These are phyloP conservation scores for Bathelium albidoporum DNA, from an alignment of 495 filamentous ascomycete species.

Conservation along the genomic window DNA sequence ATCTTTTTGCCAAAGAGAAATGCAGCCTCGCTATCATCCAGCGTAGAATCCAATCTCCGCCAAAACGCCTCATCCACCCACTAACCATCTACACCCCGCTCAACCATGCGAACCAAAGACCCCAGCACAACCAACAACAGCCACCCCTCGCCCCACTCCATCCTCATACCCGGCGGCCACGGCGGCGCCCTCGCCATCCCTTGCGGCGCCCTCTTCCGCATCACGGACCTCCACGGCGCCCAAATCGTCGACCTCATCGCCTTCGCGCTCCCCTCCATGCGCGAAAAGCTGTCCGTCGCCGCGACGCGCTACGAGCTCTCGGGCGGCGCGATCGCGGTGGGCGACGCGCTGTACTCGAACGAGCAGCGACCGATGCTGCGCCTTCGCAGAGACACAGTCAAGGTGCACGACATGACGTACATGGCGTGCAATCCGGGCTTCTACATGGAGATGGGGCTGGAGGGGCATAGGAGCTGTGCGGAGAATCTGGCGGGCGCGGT, in stretches of 20 bases:
- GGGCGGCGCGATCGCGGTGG: constrained; percentile 26
- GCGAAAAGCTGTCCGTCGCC: constrained; percentile 31
- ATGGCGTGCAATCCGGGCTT: constrained; percentile 33
- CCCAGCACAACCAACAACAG: not conserved
- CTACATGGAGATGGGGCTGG: constrained; percentile 26
- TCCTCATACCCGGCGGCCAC: constrained; percentile 17
- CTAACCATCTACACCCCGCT: too few relatives aligned
- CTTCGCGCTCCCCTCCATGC: constrained; percentile 15
- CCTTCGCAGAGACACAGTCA: constrained; percentile 25
- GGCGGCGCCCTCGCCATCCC: constrained; percentile 28
- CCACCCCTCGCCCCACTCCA: constrained; percentile 6
- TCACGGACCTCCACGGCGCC: constrained; percentile 31
- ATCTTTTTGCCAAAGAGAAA: too few relatives aligned
- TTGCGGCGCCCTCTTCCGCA: constrained; percentile 27
- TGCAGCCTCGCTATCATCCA: too few relatives aligned
- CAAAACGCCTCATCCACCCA: too few relatives aligned
- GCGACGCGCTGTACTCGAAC: constrained; percentile 31
- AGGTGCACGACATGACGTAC: constrained; percentile 35
- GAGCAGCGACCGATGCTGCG: constrained; percentile 25
- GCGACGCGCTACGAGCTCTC: constrained; percentile 32
- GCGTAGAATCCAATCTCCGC: too few relatives aligned
- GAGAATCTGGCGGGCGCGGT: constrained; percentile 31
- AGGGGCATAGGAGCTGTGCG: constrained; percentile 29
- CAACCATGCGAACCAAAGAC: not conserved
- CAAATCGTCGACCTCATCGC: constrained; percentile 36